Base-by-base conservation (phyloP, 345 rosid species). In the Linum tenue region DNA sequence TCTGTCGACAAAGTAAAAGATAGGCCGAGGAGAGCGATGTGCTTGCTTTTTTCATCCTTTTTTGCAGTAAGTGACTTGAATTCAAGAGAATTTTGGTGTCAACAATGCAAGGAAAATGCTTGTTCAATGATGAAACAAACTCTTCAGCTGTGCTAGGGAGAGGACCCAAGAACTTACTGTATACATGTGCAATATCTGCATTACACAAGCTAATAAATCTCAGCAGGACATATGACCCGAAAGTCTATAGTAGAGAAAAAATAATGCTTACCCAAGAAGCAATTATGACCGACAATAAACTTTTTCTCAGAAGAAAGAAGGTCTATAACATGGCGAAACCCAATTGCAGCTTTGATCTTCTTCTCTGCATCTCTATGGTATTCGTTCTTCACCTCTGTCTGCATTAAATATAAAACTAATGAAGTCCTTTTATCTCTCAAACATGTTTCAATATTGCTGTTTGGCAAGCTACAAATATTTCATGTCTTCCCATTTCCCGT, bases 231-330 rank as follows among this genome's bases (percentile, higher is more conserved):
- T 55, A 70, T 10, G 37, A 64, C 60, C 36, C 41, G 7, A 59
- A 55, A 5, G 7, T 39, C 69, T 37, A 7, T 60, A 31, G 15
- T 38, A 56, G 22, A 77, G 67, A 53, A 63, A 71, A 9, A 1
- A 14, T 60, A 51, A 73, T 56, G 68, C 77, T 63, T 84, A 92
- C 97, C 97, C 16, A 94, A 80, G 77, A 94, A 82, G 72, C 96
- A 94, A 77, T 94, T 90, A 71, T 94, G 96, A 73, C 99, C 96
- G 60, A 94, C 87, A 55, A 94, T 82, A 79, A 88, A 82, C 88
- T 88, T 94, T 69, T 83, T 41, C 70, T 84, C 92, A 0, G 91
- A 85, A 64, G 96, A 81, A 74, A 94, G 91, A 44, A 88, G 79
- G 65, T 94, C 99, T 68, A 94, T 86, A 71, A 94, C 91, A 70